Percentiles rank a stretch among this genome's conserved stretches.
phyloP scores from a whole-genome alignment of 305 asterid species.

The Solanum hybrid region DNA sequence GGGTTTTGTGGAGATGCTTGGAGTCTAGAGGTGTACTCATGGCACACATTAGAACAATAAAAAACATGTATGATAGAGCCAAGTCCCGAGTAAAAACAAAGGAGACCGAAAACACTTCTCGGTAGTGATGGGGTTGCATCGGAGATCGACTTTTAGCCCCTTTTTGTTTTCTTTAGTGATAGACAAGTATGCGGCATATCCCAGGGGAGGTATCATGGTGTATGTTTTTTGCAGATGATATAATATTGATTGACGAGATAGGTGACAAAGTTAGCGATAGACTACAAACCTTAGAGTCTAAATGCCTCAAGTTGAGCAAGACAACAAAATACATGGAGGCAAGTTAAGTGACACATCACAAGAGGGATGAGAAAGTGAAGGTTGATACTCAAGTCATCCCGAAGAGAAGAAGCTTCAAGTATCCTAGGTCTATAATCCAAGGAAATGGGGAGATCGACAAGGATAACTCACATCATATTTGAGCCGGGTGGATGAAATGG shows the following conservation, averaged over 20 bases:
- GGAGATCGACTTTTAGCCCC: background rate
- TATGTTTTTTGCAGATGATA: background rate
- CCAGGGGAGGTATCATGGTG: background rate
- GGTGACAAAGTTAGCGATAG: background rate
- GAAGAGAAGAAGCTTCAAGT: background rate
- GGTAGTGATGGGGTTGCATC: background rate
- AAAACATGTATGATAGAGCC: background rate
- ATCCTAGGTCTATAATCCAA: background rate
- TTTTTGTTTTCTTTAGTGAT: background rate
- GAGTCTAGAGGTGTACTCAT: background rate
- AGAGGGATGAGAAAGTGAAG: background rate
- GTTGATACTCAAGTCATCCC: background rate
- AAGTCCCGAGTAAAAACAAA: background rate
- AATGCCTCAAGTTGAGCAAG: background rate
- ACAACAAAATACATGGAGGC: background rate
- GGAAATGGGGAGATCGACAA: background rate
- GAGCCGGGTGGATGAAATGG: background rate
- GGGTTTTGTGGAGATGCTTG: background rate
- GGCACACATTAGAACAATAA: background rate
- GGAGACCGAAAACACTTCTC: background rate
- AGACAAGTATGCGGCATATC: background rate
- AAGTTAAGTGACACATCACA: background rate
- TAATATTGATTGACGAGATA: background rate
- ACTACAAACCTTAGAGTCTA: background rate
- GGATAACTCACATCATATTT: background rate